A percentile compares a stretch with the other conserved stretches of the same genome.
Conservation (phyloP, 75 land plant genomes). For the Adiantum capillusveneris region DNA sequence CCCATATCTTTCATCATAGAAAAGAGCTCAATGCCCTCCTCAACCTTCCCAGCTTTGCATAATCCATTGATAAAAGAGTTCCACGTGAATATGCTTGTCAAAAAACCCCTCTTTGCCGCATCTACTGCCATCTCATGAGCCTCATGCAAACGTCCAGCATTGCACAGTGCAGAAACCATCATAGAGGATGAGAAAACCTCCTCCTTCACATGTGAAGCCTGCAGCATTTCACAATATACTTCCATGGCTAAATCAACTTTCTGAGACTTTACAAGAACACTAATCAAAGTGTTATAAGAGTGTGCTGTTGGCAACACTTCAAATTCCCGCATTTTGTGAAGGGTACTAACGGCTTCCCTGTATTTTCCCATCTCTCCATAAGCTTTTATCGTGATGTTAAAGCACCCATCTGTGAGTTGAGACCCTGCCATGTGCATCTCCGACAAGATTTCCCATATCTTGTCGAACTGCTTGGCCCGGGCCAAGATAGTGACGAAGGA, state of each 20-base stretch:
- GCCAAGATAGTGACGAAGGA: conserved; percentile 24
- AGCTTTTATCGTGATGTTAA: conserved; percentile 40
- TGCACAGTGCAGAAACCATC: conserved; percentile 22
- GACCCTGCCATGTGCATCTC: conserved; percentile 44
- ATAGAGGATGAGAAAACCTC: conserved; percentile 16
- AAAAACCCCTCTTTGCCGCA: conserved; percentile 8
- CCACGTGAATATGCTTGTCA: conserved; percentile 13
- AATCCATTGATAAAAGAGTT: conserved; percentile 22
- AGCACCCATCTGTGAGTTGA: conserved; percentile 45
- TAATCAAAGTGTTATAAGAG: conserved; percentile 65
- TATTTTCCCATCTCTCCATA: conserved; percentile 59
- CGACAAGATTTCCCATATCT: conserved; percentile 50
- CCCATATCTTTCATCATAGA: conserved; percentile 17
- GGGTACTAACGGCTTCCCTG: conserved; percentile 54
- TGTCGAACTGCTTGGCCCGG: conserved; percentile 49
- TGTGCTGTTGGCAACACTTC: conserved; percentile 45
- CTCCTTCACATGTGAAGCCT: conserved; percentile 2
- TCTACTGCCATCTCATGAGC: conserved; percentile 12
- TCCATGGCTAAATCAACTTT: conserved; percentile 23
- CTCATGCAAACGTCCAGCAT: conserved; percentile 17
- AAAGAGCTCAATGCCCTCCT: conserved; percentile 24
- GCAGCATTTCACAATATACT: conserved; percentile 49
- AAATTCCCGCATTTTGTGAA: conserved; percentile 57
- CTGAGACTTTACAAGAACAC: conserved; percentile 41
- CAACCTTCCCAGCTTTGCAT: conserved; percentile 28